Evolutionary conservation across 129 eudicot genomes (phyloP).

Genomic region (Flaveria linearis): DNA sequence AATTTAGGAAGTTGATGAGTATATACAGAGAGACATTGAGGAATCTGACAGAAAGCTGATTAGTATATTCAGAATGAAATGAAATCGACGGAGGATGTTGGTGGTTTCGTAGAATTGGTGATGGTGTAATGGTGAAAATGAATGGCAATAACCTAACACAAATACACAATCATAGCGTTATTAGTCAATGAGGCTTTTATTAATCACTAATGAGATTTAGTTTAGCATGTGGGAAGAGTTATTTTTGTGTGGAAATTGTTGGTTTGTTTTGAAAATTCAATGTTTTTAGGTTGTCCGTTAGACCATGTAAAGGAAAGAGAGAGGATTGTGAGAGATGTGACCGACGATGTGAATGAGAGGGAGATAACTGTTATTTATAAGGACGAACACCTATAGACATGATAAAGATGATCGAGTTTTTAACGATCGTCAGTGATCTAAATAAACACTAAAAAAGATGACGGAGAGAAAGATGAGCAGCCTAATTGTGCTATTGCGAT

Average conservation of each 20-base stretch:
- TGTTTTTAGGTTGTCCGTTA: no score
- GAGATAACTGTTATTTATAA: no score
- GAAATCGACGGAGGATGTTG: slow-evolving; percentile 27
- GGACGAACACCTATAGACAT: no score
- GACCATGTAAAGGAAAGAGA: no score
- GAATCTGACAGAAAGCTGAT: slow-evolving; percentile 10
- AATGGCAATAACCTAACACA: slow-evolving; percentile 9
- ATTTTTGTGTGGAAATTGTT: neutral
- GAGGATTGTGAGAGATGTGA: no score
- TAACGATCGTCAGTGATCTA: no score
- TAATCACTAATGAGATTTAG: neutral
- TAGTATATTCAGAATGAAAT: slow-evolving; percentile 11
- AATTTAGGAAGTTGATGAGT: slow-evolving; percentile 21
- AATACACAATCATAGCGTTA: neutral
- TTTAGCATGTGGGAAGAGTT: neutral
- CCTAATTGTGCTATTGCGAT: no score
- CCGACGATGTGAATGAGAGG: no score
- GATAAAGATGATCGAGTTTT: no score
- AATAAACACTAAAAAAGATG: no score
- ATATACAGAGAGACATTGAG: slow-evolving; percentile 29
- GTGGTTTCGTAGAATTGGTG: slow-evolving; percentile 4
- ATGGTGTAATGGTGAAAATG: neutral
- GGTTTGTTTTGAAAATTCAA: no score
- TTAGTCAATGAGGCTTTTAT: slow-evolving; percentile 2
- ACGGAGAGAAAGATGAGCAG: no score